Percentiles rank a stretch among this genome's conserved stretches.
phyloP scores from a whole-genome alignment of 495 filamentous ascomycete genomes.

The Aspergillus haitiensis region DNA sequence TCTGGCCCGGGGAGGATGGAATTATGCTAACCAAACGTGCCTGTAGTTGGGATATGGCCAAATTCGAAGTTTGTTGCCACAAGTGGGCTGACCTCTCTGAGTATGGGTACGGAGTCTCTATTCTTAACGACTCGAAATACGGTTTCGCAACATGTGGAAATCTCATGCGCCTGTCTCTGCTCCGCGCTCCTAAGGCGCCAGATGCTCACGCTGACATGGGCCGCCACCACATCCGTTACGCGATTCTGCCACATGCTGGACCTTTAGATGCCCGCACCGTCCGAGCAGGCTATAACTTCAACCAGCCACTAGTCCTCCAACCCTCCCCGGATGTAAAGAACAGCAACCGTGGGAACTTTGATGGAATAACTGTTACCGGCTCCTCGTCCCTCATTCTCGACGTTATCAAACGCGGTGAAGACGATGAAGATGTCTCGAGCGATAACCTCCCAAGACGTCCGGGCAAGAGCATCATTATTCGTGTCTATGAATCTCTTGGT shows the following conservation, averaged over 20 bases:
- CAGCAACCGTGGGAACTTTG: background rate
- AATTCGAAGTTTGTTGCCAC: constrained; percentile 98
- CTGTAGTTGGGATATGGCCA: constrained; percentile 92
- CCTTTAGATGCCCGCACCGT: constrained; percentile 69
- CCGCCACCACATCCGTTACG: constrained; percentile 82
- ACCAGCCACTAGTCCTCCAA: constrained; percentile 69
- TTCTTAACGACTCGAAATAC: constrained; percentile 96
- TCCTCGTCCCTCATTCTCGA: constrained; percentile 71
- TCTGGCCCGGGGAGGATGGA: background rate
- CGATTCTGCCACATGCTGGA: constrained; percentile 83
- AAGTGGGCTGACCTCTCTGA: constrained; percentile 97
- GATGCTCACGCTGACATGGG: constrained; percentile 98
- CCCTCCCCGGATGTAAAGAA: constrained; percentile 3
- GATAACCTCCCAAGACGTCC: constrained; percentile 66
- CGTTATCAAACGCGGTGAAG: constrained; percentile 88
- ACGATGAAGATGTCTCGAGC: constrained; percentile 82
- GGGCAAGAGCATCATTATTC: constrained; percentile 76
- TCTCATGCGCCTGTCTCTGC: constrained; percentile 85
- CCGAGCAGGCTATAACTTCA: constrained; percentile 85
- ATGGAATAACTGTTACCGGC: constrained; percentile 39
- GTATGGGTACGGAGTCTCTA: constrained; percentile 84
- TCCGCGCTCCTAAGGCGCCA: constrained; percentile 92
- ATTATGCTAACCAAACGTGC: constrained; percentile 14
- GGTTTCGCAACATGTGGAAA: constrained; percentile 92
- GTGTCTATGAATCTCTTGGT: constrained; percentile 90